Evolutionary conservation across 805 yeast species (phyloP).

Genomic region (Ogataea chonburiensis): DNA sequence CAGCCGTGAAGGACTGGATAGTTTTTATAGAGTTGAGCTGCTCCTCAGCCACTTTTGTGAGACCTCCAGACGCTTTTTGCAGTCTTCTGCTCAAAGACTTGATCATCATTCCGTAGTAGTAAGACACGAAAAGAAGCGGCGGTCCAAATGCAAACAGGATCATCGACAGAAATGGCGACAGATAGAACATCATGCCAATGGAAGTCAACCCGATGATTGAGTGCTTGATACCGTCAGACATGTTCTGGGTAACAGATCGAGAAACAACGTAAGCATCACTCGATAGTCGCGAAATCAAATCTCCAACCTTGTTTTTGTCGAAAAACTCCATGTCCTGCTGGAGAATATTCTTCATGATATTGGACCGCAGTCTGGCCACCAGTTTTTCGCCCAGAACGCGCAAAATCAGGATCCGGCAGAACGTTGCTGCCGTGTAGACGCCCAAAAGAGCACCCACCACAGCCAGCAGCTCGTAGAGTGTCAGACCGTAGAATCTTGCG

Average conservation of each 20-base stretch:
- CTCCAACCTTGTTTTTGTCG: constrained; percentile 90
- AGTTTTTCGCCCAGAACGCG: constrained; percentile 82
- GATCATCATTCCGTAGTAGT: constrained; percentile 78
- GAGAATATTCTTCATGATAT: constrained; percentile 72
- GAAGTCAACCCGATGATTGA: constrained; percentile 80
- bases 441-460: constrained; percentile 62
- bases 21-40: constrained; percentile 82
- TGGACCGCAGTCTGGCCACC: constrained; percentile 79
- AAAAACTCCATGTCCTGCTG: constrained; percentile 88
- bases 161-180: constrained; percentile 75
- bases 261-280: constrained; percentile 90
- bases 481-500: constrained; percentile 52
- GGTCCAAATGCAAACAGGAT: constrained; percentile 81
- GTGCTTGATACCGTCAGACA: constrained; percentile 88
- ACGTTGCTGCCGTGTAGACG: constrained; percentile 75
- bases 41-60: constrained; percentile 91
- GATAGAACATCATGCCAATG: constrained; percentile 84
- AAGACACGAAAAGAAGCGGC: constrained; percentile 77
- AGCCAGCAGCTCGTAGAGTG: constrained; percentile 58
- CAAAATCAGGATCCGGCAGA: constrained; percentile 72
- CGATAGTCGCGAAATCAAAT: constrained; percentile 80
- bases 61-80: constrained; percentile 81
- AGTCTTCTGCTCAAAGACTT: constrained; percentile 71
- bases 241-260: constrained; percentile 80
- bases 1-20: constrained; percentile 90